Conservation (phyloP, 768 basidiomycete species). For the Lentinula edodes region DNA sequence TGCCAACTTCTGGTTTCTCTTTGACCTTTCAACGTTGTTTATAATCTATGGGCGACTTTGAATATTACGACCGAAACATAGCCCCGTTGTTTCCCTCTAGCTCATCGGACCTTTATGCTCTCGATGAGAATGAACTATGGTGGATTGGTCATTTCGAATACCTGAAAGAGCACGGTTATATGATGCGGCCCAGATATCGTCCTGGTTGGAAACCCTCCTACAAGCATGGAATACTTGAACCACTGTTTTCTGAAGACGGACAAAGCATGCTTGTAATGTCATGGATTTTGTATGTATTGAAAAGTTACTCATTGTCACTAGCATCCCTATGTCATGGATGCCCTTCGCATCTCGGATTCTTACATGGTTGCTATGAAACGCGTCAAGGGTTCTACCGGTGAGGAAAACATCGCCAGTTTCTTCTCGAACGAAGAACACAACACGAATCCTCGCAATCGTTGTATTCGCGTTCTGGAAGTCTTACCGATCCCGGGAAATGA, state of each 20-base stretch:
- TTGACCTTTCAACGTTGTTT: too few species aligned
- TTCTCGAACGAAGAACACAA: slow-evolving; percentile 14
- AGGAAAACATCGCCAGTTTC: slow-evolving; percentile 12
- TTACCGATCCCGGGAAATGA: slow-evolving; percentile 14
- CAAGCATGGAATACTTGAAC: neutral
- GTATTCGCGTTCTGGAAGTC: slow-evolving; percentile 20
- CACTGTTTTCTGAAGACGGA: neutral
- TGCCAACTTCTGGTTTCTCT: too few species aligned
- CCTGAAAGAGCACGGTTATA: slow-evolving; percentile 12
- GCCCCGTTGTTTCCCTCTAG: neutral
- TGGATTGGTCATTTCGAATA: slow-evolving; percentile 13
- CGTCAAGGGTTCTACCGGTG: slow-evolving; percentile 3
- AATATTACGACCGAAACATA: neutral
- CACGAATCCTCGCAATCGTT: slow-evolving; percentile 22
- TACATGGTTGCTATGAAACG: slow-evolving; percentile 15
- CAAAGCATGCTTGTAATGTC: neutral
- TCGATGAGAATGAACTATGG: slow-evolving; percentile 3
- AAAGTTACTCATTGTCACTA: too few species aligned
- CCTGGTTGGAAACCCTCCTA: slow-evolving; percentile 17
- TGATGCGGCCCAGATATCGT: slow-evolving; percentile 11
- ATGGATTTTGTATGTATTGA: too few species aligned
- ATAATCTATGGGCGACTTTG: neutral
- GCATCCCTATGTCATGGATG: slow-evolving; percentile 10
- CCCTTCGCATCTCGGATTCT: slow-evolving; percentile 16
- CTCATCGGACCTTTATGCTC: too few species aligned